Conservation (phyloP, 1,139 yeast genomes). For the Pichia kudriavzevii region DNA sequence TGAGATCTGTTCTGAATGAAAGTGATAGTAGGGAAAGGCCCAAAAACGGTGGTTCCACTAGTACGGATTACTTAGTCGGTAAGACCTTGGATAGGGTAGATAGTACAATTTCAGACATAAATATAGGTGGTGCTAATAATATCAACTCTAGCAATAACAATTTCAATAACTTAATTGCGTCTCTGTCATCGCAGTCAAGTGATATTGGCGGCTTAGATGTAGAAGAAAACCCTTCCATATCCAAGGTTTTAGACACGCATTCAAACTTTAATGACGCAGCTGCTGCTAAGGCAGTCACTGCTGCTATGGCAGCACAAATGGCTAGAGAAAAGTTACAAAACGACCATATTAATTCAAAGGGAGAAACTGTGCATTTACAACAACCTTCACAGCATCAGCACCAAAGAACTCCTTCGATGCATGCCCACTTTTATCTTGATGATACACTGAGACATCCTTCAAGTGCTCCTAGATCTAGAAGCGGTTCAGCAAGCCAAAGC, state of each 20-base stretch:
- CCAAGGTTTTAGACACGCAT: slow-evolving; percentile 6
- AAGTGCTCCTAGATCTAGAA: slow-evolving; percentile 32
- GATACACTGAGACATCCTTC: slow-evolving; percentile 52
- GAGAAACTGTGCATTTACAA: slow-evolving; percentile 4
- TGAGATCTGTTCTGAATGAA: neutral
- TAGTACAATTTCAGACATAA: too few relatives aligned
- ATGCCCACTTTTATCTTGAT: slow-evolving; percentile 74
- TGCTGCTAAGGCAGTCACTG: slow-evolving; percentile 30
- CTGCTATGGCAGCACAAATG: slow-evolving; percentile 30
- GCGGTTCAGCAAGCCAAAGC: slow-evolving; percentile 29
- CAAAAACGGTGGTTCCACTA: too few relatives aligned
- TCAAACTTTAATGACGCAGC: slow-evolving; percentile 22
- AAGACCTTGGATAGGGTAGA: too few relatives aligned
- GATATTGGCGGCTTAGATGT: neutral
- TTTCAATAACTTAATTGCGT: too few relatives aligned
- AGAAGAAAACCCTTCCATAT: slow-evolving; percentile 7
- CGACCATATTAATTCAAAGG: slow-evolving; percentile 11
- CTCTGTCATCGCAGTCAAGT: too few relatives aligned
- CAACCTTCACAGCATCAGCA: slow-evolving; percentile 25
- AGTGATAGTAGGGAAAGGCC: too few relatives aligned
- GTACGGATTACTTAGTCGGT: too few relatives aligned
- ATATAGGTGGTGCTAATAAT: too few relatives aligned
- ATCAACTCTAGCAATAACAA: neutral
- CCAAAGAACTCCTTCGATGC: slow-evolving; percentile 56
- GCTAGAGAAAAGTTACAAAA: slow-evolving; percentile 24